Percentiles rank a stretch among this genome's conserved stretches.
Evolutionary conservation across 2,329 filamentous ascomycete genomes (phyloP).

Genomic region (Lecanicillium sp.): DNA sequence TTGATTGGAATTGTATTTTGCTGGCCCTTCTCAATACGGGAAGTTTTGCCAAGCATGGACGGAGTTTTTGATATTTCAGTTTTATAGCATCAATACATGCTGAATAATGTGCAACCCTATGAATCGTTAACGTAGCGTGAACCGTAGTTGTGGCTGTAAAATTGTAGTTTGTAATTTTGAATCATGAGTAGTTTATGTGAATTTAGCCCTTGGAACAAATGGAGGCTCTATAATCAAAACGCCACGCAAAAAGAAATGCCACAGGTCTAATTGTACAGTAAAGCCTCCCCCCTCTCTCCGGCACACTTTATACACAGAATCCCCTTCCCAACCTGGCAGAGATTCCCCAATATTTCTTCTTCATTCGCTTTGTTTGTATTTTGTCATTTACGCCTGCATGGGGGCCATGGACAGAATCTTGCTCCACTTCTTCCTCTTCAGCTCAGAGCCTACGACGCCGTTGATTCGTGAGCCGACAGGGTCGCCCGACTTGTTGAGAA

Average conservation of each 20-base stretch:
- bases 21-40: no score
- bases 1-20: no score
- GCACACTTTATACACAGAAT: background rate
- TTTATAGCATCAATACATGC: no score
- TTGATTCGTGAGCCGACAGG: slow-evolving; percentile 89
- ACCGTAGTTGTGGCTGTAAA: no score
- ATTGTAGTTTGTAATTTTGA: background rate
- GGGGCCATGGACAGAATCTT: slow-evolving; percentile 96
- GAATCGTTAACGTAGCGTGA: no score
- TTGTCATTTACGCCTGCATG: slow-evolving; percentile 46
- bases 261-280: slow-evolving; percentile 19
- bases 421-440: slow-evolving; percentile 91
- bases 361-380: background rate
- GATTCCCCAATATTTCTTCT: background rate
- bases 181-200: slow-evolving; percentile 5
- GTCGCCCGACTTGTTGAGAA: slow-evolving; percentile 95
- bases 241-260: slow-evolving; percentile 25
- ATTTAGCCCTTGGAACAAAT: background rate
- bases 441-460: slow-evolving; percentile 81
- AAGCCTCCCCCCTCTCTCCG: background rate
- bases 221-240: slow-evolving; percentile 17
- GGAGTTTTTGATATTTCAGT: no score
- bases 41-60: no score
- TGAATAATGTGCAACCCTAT: no score
- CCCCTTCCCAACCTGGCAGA: background rate